phyloP scores from a whole-genome alignment of 2,329 filamentous ascomycete species.

The Fusarium palustre region DNA sequence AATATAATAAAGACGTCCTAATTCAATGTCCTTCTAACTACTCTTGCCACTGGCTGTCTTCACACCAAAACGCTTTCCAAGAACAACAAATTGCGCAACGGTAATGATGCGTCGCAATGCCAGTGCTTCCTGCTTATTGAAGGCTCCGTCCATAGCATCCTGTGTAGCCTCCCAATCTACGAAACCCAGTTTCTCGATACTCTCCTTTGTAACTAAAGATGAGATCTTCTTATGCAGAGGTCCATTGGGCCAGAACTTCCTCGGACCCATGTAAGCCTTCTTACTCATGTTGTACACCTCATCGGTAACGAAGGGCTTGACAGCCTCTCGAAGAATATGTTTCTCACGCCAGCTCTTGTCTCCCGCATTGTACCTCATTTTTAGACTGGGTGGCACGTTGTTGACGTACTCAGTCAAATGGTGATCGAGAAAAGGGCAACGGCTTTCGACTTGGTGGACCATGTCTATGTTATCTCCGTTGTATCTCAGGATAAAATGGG shows the following conservation, averaged over 20 bases:
- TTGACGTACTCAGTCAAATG: conserved; percentile 7
- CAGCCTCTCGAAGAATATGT: conserved; percentile 2
- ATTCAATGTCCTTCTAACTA: fast-evolving
- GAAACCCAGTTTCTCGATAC: background rate
- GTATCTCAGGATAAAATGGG: conserved; percentile 5
- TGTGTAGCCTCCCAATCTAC: conserved; percentile 4
- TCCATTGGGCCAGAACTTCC: conserved; percentile 7
- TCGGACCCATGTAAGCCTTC: conserved; percentile 11
- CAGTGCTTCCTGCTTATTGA: background rate
- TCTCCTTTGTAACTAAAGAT: background rate
- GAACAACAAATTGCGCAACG: conserved; percentile 6
- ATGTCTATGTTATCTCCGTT: conserved; percentile 15
- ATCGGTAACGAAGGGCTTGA: conserved; percentile 5
- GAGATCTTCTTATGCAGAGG: conserved; percentile 2
- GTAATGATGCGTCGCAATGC: conserved; percentile 2
- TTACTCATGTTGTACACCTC: conserved; percentile 18
- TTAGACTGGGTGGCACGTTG: conserved; percentile 4
- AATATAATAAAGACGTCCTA: background rate
- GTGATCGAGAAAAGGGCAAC: conserved; percentile 13
- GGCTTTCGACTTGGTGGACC: conserved; percentile 10
- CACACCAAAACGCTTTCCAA: conserved; percentile 2
- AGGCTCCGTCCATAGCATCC: background rate
- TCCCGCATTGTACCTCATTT: conserved; percentile 4
- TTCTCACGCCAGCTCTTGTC: conserved; percentile 11
- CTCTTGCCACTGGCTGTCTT: background rate